Base-by-base conservation (phyloP, 78 protist species). In the Cyanophora paradoxa region DNA sequence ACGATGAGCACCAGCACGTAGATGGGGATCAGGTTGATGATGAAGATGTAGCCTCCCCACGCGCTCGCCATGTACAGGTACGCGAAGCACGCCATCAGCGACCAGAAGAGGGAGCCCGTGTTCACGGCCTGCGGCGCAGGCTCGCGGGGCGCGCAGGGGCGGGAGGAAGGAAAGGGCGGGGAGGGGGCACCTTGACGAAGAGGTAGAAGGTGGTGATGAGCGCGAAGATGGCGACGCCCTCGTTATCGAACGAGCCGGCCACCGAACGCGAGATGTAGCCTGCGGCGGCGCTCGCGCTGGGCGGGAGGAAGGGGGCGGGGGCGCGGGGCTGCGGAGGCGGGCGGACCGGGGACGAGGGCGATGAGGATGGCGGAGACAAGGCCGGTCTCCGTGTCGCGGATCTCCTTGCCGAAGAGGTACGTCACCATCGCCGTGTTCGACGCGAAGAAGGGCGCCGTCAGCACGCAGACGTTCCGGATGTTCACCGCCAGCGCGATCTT, bases 1-100 rank as follows among this genome's bases (percentile, higher is more conserved):
- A 58, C 5, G 26, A 73, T 0, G 13, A 72, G 34, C 17, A 57
- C 16, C 31, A 54, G 3, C 48, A 17, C 77, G 22, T 54, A 11
- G 66, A 54, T 16, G 11, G 65, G 72, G 28, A 66, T 11, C 33
- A 41, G 40, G 46, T 77, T 68, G 81, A 90, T 85, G 68, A 98
- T 85, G 88, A 94, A 96, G n/a, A 95, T 90, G 67, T 98, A 96
- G 50, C 99, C 99, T 7, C 99, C 99, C 99, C 99, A 96, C 8
- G 98, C 84, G 46, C 84, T 44, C 13, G 87, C 97, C 95, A 88
- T 84, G 76, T 71, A 81, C 31, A 87, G 82, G 88, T 94, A 95
- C 16, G 93, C 91, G 19, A 90, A 65, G 41, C 91, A 81, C 30
- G 91, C 61, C 34, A 63, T 8, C 16, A 72, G 80, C 31, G 90